Conservation (phyloP, 352 stramenopile genomes). For the Pythium brachiatum region DNA sequence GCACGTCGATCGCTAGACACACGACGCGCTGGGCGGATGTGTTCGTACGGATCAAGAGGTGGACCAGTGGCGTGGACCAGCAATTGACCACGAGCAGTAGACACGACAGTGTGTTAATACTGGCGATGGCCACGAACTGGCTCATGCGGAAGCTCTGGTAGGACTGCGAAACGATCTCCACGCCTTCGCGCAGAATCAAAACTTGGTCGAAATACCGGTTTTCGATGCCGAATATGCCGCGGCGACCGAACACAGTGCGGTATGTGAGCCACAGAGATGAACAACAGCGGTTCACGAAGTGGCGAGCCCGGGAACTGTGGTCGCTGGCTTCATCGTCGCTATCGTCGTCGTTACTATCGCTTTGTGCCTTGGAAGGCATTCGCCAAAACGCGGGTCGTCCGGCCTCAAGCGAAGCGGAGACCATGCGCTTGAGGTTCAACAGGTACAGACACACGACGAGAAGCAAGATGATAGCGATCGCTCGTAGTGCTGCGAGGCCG, state of each 20-base stretch:
- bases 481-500: neutral
- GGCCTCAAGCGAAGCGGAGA: neutral
- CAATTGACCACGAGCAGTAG: conserved; percentile 3
- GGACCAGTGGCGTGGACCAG: conserved; percentile 5
- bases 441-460: neutral
- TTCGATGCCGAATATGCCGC: conserved; percentile 7
- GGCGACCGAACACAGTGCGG: conserved; percentile 1
- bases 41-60: neutral
- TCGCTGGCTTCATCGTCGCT: neutral
- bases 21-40: neutral
- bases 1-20: neutral
- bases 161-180: conserved; percentile 15
- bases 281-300: neutral
- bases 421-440: neutral
- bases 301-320: neutral
- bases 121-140: neutral
- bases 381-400: neutral
- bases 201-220: conserved; percentile 6
- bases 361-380: neutral
- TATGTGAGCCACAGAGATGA: neutral
- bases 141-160: conserved; percentile 10
- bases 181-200: conserved; percentile 3
- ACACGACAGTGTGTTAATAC: neutral
- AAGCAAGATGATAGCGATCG: neutral
- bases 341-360: neutral